Percentiles rank a stretch among this genome's conserved stretches.
These are phyloP conservation scores for Coemansia sp. DNA, from an alignment of 192 early-diverging fungal genomes.

Conservation along the genomic window DNA sequence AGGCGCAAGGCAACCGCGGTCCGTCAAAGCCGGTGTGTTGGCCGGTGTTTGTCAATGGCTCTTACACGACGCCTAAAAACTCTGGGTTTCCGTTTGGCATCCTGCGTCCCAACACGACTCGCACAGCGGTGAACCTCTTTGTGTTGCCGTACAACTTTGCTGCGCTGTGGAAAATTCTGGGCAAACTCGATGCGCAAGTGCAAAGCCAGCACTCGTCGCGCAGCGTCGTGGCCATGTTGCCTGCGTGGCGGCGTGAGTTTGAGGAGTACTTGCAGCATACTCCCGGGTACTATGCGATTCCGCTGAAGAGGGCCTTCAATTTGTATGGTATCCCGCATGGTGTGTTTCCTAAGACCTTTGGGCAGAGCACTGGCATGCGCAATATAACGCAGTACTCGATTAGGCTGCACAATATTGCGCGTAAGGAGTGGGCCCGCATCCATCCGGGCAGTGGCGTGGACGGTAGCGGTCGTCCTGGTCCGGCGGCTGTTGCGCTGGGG, in stretches of 20 bases:
- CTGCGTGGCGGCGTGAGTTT: constrained; percentile 62
- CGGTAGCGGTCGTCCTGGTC: neutral
- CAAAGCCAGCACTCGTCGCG: constrained; percentile 28
- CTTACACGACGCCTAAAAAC: constrained; percentile 59
- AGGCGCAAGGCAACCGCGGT: constrained; percentile 48
- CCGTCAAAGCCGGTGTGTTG: constrained; percentile 61
- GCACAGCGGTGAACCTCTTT: constrained; percentile 73
- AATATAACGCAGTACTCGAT: constrained; percentile 40
- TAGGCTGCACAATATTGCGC: constrained; percentile 27
- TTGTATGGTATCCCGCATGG: constrained; percentile 42
- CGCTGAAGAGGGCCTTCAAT: constrained; percentile 56
- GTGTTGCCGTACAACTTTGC: constrained; percentile 81
- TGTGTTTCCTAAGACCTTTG: constrained; percentile 53
- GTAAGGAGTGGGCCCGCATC: constrained; percentile 55
- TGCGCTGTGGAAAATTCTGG: constrained; percentile 68
- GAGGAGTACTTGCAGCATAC: constrained; percentile 66
- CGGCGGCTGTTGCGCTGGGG: constrained; percentile 26
- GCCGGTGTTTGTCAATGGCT: constrained; percentile 66
- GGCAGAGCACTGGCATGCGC: constrained; percentile 48
- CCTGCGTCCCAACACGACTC: constrained; percentile 65
- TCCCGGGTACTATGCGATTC: constrained; percentile 64
- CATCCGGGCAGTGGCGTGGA: constrained; percentile 18
- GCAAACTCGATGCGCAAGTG: constrained; percentile 51
- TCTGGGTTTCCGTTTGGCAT: constrained; percentile 75
- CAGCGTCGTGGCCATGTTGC: constrained; percentile 32